Conservation (phyloP, 2,329 filamentous ascomycete genomes). For the Allantophomopsis cytisporea region DNA sequence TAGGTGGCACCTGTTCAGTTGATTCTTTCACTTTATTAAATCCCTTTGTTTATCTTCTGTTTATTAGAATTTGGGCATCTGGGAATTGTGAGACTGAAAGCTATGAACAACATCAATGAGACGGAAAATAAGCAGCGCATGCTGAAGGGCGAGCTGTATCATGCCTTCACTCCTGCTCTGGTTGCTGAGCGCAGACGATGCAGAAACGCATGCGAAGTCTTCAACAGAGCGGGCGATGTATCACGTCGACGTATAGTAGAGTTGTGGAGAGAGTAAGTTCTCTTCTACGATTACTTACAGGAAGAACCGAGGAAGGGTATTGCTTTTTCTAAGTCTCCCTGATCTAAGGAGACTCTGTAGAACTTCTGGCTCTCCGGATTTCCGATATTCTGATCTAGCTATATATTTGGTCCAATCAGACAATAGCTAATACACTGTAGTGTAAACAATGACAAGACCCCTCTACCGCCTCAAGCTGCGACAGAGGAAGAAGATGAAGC, state of each 20-base stretch:
- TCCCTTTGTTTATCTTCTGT: too few species aligned
- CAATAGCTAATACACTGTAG: too few species aligned
- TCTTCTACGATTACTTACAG: constrained; percentile 2
- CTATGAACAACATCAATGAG: constrained; percentile 18
- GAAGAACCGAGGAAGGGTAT: too few species aligned
- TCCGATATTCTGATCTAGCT: too few species aligned
- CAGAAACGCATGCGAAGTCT: constrained; percentile 42
- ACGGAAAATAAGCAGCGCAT: constrained; percentile 40
- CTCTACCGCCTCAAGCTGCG: constrained; percentile 44
- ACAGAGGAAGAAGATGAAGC: constrained; percentile 50
- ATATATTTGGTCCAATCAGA: too few species aligned
- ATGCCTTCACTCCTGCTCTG: constrained; percentile 58
- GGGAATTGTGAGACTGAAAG: neutral
- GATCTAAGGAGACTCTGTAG: too few species aligned
- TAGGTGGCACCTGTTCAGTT: too few species aligned
- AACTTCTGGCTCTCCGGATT: neutral
- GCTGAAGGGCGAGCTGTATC: constrained; percentile 57
- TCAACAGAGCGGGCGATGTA: constrained; percentile 48
- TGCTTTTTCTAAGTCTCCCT: too few species aligned
- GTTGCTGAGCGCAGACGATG: constrained; percentile 49
- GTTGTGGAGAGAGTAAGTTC: constrained; percentile 57
- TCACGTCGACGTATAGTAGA: constrained; percentile 48
- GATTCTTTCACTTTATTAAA: too few species aligned
- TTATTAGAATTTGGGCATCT: too few species aligned
- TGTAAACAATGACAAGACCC: constrained; percentile 44